Base-by-base conservation (phyloP, 1,284 basidiomycete genomes). In the Cronartium ribicola region DNA sequence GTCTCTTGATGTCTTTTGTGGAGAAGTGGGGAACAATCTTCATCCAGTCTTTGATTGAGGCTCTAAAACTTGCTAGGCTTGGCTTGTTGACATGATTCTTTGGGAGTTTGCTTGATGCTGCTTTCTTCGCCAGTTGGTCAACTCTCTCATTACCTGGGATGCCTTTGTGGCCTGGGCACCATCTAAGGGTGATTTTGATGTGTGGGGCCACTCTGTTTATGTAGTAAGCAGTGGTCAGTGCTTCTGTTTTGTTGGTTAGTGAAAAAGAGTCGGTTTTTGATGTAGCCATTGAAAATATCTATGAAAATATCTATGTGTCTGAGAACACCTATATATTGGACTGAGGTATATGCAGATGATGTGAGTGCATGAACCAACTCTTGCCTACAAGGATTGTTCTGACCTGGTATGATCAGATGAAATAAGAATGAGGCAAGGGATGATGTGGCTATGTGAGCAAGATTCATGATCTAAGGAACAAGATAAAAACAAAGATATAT, bases 91-190 rank as follows among this genome's bases (percentile, higher is more conserved):
- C 3, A 2, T 13, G 40, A 14, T 11, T 63, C 14, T 11, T 40
- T 36, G 61, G n/a, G n/a, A 37, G 13, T 8, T 63, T 39, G 11
- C 44, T 46, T n/a, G 10, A 11, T 3, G 3, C 44, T n/a, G 40
- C 36, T 36, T 7, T 11, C 11, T 46, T 46, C 1, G 44, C 44
- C 10, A 46, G 10, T n/a, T 46, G 10, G n/a, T 46, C 44, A n/a
- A 46, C 44, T 11, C 10, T 46, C n/a, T 46, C n/a, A n/a, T 46
- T 46, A 46, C 44, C 11, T n/a, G 44, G 3, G 44, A 46, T 46
- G 2, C 37, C 61, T 13, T 39, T 40, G 61, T 63, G 61, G 29
- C 61, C 61, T 7, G 61, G 61, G 37, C 61, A 63, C 61, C 61
- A 63, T 14, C 14, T 7, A 14, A 63, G 10, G 8, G 36, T 39